Evolutionary conservation across 148 eudicot species (phyloP), one percentile per base, ranked within the genome.

Genomic region (Cornus florida): DNA sequence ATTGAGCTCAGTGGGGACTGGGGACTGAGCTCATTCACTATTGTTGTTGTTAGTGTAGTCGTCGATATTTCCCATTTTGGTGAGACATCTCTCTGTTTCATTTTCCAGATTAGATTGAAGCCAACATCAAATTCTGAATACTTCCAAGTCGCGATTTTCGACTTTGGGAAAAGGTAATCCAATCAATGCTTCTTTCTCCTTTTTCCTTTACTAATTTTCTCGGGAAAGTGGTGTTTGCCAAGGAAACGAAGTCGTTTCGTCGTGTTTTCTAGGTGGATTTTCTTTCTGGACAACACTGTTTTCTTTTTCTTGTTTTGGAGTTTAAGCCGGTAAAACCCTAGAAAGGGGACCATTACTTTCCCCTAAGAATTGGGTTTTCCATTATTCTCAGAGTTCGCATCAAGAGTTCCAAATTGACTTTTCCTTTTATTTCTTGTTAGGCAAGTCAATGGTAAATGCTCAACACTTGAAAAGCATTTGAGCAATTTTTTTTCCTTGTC

Each of bases 31-130:
- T 43, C 48, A 43, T 43, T 43, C 48, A n/a, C 12, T 19, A 65
- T 65, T 76, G 65, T 17, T 31, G 78, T 5, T 65, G 78, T 66
- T 43, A 11, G 73, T 77, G 35, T 46, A 69, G 79, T 28, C 13
- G 64, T 33, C 50, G 41, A 50, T 77, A 10, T 77, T 68, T 53
- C 39, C 24, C 35, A 77, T 46, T 77, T 67, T 17, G 41, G 72
- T 28, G 64, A 28, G 41, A 76, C 79, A 50, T 48, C 0, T 39
- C 43, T 39, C 56, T 43, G 41, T 60, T 13, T 32, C 28, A 8
- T 53, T 77, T 68, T 33, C 73, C 65, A 31, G 13, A 48, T 33
- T 68, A 20, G 33, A 28, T 53, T 68, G 73, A 12, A 48, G 7
- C 28, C 28, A 28, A 28, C 50, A 22, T 77, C 79, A 20, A 19